These are phyloP conservation scores for Chaetothyriales sp. DNA, from an alignment of 2,329 filamentous ascomycete species.

Conservation along the genomic window DNA sequence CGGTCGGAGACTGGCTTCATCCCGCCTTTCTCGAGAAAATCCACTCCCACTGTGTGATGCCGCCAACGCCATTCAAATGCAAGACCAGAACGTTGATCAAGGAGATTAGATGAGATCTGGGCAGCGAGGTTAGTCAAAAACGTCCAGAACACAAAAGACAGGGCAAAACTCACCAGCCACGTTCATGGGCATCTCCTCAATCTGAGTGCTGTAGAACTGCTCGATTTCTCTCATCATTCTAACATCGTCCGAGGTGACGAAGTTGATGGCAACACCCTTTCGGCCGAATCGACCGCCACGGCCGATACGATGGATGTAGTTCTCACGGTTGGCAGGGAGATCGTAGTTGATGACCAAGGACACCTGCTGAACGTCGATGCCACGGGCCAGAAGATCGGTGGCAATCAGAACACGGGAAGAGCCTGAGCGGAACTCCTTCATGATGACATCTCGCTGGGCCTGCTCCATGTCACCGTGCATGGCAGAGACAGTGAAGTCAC, in stretches of 20 bases:
- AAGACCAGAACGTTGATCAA: not conserved
- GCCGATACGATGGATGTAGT: conserved; percentile 99
- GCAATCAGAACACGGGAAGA: conserved; percentile 97
- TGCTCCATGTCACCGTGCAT: conserved; percentile 99
- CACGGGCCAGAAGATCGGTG: conserved; percentile 93
- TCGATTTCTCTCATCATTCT: conserved; percentile 99
- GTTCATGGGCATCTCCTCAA: conserved; percentile 99
- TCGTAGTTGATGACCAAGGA: conserved; percentile 99
- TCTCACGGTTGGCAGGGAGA: conserved; percentile 95
- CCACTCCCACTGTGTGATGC: conserved; percentile 7
- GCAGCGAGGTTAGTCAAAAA: conserved; percentile 5
- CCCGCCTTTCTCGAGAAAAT: conserved; percentile 18
- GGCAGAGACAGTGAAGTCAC: conserved; percentile 97
- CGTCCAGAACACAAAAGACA: conserved; percentile 1
- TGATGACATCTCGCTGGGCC: conserved; percentile 93
- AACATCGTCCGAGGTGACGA: conserved; percentile 96
- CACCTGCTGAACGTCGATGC: conserved; percentile 99
- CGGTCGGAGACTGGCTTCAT: conserved; percentile 19
- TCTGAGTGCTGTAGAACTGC: conserved; percentile 99
- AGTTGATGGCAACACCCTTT: conserved; percentile 99
- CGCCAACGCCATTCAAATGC: conserved; percentile 19
- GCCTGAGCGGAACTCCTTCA: conserved; percentile 99
- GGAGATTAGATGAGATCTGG: conserved; percentile 20
- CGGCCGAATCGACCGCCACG: conserved; percentile 98
- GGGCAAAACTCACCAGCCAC: conserved; percentile 41